These are phyloP conservation scores for Aspergillus fructus DNA, from an alignment of 2,329 filamentous ascomycete species.

Conservation along the genomic window DNA sequence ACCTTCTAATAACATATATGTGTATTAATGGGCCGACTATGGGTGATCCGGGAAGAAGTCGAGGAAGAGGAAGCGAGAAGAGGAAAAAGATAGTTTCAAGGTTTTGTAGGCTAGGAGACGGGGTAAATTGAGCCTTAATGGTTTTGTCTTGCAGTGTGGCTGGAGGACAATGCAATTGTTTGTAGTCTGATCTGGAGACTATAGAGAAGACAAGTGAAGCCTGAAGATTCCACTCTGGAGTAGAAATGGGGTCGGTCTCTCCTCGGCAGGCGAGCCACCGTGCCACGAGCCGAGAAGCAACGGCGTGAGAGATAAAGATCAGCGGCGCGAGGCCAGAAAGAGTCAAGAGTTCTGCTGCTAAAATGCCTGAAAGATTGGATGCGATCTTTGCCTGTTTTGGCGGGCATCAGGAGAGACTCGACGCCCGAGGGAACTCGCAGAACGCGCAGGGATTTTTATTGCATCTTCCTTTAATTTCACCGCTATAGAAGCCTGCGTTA, in stretches of 20 bases:
- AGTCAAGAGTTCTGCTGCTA: not conserved
- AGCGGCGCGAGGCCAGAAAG: not conserved
- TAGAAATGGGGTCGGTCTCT: not conserved
- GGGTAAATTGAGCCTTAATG: not conserved
- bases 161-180: not conserved
- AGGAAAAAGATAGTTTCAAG: not conserved
- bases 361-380: not conserved
- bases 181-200: no score
- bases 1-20: conserved; percentile 5
- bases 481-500: not conserved
- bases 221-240: no score
- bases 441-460: not conserved
- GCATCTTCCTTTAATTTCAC: not conserved
- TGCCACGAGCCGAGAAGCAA: not conserved
- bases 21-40: conserved; percentile 6
- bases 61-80: not conserved
- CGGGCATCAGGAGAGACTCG: conserved; percentile 5
- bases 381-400: conserved; percentile 8
- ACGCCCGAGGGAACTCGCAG: conserved; percentile 1
- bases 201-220: no score
- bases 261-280: not conserved
- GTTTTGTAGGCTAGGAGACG: not conserved
- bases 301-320: conserved; percentile 6
- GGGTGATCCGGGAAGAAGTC: not conserved
- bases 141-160: not conserved